A percentile compares a stretch with the other conserved stretches of the same genome.
Conservation (phyloP, 331 rosid species). For the Telfairia occidentalis region DNA sequence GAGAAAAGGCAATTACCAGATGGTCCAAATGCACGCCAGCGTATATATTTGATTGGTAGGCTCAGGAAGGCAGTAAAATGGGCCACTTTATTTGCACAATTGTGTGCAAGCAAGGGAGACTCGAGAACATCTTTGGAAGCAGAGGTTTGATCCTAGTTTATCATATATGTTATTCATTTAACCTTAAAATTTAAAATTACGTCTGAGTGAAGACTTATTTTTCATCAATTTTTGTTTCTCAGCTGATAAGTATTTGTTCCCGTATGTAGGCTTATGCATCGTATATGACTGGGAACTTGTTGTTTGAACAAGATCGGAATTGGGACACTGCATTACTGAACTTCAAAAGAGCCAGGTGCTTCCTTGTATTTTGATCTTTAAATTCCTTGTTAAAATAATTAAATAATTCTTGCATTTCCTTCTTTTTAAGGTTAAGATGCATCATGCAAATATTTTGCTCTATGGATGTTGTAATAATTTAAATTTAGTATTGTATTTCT, state of each 20-base stretch:
- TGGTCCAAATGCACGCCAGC: conserved; percentile 81
- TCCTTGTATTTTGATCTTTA: background rate
- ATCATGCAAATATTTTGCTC: background rate
- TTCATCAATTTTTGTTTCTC: background rate
- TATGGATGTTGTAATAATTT: background rate
- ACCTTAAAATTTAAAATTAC: background rate
- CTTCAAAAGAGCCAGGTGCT: conserved; percentile 96
- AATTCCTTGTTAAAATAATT: background rate
- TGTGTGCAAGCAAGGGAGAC: conserved; percentile 78
- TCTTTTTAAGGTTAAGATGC: background rate
- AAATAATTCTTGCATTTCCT: background rate
- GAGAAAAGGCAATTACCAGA: conserved; percentile 91
- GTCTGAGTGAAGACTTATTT: background rate
- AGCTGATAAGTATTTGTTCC: conserved; percentile 10
- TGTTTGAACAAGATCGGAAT: conserved; percentile 92
- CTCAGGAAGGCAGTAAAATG: conserved; percentile 92
- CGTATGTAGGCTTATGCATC: conserved; percentile 81
- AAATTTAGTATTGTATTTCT: background rate
- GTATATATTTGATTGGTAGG: conserved; percentile 89
- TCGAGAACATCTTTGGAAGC: conserved; percentile 94
- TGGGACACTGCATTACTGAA: conserved; percentile 83
- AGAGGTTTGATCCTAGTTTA: conserved; percentile 43
- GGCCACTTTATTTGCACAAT: conserved; percentile 69
- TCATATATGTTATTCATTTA: background rate
- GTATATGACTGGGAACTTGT: conserved; percentile 87